Conservation (phyloP, 2,329 filamentous ascomycete species). For the Fusarium neocosmosporiellum region DNA sequence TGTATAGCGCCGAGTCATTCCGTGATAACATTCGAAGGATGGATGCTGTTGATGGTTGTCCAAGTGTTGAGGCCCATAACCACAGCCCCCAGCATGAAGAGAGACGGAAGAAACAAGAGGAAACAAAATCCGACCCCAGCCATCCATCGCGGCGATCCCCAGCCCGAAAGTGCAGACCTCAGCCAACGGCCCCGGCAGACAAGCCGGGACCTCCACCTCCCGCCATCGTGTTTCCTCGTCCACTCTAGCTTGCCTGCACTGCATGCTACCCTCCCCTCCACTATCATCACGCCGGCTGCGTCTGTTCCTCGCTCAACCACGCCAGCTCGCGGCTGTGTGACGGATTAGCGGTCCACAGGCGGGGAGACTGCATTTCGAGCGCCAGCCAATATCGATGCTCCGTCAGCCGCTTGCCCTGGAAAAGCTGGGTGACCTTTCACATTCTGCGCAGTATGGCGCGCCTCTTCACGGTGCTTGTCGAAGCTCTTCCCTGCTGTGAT, state of each 20-base stretch:
- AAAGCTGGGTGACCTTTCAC: slow-evolving; percentile 17
- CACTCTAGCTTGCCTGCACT: slow-evolving; percentile 37
- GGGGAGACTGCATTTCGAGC: slow-evolving; percentile 38
- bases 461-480: slow-evolving; percentile 21
- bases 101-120: slow-evolving; percentile 17
- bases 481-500: slow-evolving; percentile 33
- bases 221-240: slow-evolving; percentile 25
- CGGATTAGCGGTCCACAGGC: slow-evolving; percentile 39
- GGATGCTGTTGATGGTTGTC: background rate
- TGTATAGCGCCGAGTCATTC: background rate
- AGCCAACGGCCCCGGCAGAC: slow-evolving; percentile 7
- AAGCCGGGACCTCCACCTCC: slow-evolving; percentile 21
- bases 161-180: slow-evolving; percentile 10
- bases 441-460: slow-evolving; percentile 10
- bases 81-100: slow-evolving; percentile 4
- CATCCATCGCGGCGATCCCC: slow-evolving; percentile 12
- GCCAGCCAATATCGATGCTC: slow-evolving; percentile 66
- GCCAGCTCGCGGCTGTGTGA: slow-evolving; percentile 44
- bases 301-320: slow-evolving; percentile 33
- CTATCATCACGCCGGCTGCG: slow-evolving; percentile 30
- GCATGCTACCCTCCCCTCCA: slow-evolving; percentile 45
- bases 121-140: slow-evolving; percentile 16
- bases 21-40: background rate
- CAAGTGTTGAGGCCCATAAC: background rate
- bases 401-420: slow-evolving; percentile 57